Evolutionary conservation across 805 yeast species (phyloP), one percentile per base, ranked within the genome.

Genomic region (Candida bentonensis): DNA sequence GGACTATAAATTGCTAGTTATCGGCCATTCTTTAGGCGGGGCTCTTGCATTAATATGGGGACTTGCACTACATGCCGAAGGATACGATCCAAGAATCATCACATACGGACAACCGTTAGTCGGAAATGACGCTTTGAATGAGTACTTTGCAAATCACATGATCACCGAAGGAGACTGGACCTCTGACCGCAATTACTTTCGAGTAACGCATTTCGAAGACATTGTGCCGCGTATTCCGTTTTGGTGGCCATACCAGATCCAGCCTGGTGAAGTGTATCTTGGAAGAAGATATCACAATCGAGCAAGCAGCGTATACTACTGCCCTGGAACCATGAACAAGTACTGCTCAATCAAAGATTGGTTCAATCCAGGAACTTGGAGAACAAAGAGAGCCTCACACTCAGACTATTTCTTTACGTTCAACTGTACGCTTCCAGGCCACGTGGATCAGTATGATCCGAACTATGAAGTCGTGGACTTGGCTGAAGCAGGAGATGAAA

Each of bases 141-240:
- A 30, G n/a, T 30, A 13, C 17, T 13, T 30, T 17, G n/a, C 7
- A 5, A n/a, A 30, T 11, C 5, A 30, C n/a, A 30, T 30, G 36
- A 15, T 30, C 13, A 30, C 36, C 7, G 36, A 30, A 15, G 36
- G 36, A 4, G 20, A 9, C 13, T 30, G 36, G 36, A 17, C 7
- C 7, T 30, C 36, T 30, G 36, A 30, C n/a, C 36, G 36, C 20
- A 30, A 30, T 30, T 30, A 13, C 17, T 30, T 9, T 15, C 13
- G 36, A n/a, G 36, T 30, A 9, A 30, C 36, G 11, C 36, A 30
- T 30, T 30, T 30, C n/a, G 36, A 30, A 30, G 36, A 30, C n/a
- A n/a, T 30, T 5, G 36, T 30, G 20, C 13, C 36, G 5, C 13
- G 36, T 13, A n/a, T 30, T 15, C 36, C 36, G 17, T 30, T 30